Conservation (phyloP, 306 rosid genomes). For the Acacia melanoxylon region DNA sequence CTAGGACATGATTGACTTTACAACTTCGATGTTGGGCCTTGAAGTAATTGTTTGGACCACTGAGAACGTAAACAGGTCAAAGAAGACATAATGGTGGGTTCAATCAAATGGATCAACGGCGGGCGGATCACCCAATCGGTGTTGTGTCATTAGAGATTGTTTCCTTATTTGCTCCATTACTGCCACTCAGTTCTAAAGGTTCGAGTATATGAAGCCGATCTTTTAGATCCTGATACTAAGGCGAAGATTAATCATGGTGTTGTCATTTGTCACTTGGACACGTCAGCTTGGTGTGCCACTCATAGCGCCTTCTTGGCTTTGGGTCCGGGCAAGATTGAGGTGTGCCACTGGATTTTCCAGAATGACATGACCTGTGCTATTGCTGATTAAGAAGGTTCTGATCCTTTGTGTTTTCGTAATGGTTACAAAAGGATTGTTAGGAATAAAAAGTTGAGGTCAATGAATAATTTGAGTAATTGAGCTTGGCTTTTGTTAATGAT, state of each 20-base stretch:
- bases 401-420: background rate
- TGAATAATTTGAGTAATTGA: background rate
- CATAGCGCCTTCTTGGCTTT: constrained; percentile 80
- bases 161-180: constrained; percentile 74
- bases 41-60: constrained; percentile 61
- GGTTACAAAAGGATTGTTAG: background rate
- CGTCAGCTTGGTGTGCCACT: constrained; percentile 75
- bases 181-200: constrained; percentile 93
- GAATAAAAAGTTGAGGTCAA: background rate
- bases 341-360: constrained; percentile 89
- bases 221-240: constrained; percentile 58
- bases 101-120: constrained; percentile 58
- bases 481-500: background rate
- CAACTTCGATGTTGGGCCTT: constrained; percentile 60
- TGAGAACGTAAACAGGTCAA: constrained; percentile 54
- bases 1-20: constrained; percentile 86
- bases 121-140: constrained; percentile 71
- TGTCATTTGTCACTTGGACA: constrained; percentile 87
- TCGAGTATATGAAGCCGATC: constrained; percentile 80
- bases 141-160: constrained; percentile 82
- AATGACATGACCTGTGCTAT: constrained; percentile 80
- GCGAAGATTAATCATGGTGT: constrained; percentile 69
- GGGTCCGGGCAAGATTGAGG: constrained; percentile 77
- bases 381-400: background rate
- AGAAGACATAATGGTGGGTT: constrained; percentile 53